Evolutionary conservation across 2,329 filamentous ascomycete species (phyloP).

Genomic region (Cladosporium sp.): DNA sequence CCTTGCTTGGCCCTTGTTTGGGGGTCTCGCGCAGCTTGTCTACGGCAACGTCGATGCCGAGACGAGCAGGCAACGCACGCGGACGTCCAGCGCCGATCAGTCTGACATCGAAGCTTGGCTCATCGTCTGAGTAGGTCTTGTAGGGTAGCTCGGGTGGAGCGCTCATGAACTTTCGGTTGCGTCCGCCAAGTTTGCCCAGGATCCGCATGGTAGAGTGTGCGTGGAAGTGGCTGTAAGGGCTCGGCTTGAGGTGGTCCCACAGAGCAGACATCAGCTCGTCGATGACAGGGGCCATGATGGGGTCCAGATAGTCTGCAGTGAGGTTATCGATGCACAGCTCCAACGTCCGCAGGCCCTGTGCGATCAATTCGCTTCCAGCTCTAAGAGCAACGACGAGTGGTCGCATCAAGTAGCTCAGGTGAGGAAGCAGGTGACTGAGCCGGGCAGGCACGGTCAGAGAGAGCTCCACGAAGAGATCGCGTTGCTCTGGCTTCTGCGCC

Average conservation of each 20-base stretch:
- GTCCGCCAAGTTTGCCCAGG: conserved; percentile 89
- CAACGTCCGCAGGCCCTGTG: conserved; percentile 87
- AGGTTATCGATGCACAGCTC: conserved; percentile 98
- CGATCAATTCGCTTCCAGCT: conserved; percentile 82
- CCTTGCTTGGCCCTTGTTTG: conserved; percentile 60
- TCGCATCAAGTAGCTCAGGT: conserved; percentile 95
- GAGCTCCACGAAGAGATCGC: conserved; percentile 95
- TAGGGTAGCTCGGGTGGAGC: conserved; percentile 82
- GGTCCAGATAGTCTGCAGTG: conserved; percentile 95
- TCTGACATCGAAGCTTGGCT: conserved; percentile 81
- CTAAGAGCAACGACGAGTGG: conserved; percentile 93
- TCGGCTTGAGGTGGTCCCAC: conserved; percentile 90
- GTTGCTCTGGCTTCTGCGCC: conserved; percentile 83
- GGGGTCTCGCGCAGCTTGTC: conserved; percentile 81
- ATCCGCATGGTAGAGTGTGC: conserved; percentile 98
- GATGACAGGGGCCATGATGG: conserved; percentile 98
- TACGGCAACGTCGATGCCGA: conserved; percentile 86
- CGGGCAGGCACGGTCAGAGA: conserved; percentile 94
- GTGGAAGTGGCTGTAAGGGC: conserved; percentile 95
- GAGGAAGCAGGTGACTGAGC: conserved; percentile 89
- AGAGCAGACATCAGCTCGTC: conserved; percentile 97
- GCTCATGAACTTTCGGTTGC: conserved; percentile 93
- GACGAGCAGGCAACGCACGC: conserved; percentile 78
- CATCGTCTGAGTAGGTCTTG: conserved; percentile 82
- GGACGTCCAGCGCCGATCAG: conserved; percentile 78